These are phyloP conservation scores for Phragmites australis DNA, from an alignment of 176 grass and related monocot genomes.

Conservation along the genomic window DNA sequence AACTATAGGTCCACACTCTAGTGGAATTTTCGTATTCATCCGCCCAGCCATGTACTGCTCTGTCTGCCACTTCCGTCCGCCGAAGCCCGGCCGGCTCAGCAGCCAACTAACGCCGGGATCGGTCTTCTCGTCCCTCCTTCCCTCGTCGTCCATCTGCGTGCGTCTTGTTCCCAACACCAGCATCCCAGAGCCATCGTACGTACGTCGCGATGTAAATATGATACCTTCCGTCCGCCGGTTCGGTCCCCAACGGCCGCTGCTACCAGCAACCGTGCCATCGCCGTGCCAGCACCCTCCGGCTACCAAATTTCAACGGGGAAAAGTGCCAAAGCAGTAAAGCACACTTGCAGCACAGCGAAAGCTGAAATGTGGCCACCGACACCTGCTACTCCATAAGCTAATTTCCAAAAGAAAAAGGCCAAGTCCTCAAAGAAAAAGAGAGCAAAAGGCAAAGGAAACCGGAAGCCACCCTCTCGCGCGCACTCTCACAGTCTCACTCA, in stretches of 20 bases:
- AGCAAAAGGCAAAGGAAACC: background rate
- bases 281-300: background rate
- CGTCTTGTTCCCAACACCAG: background rate
- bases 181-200: background rate
- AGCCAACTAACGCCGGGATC: background rate
- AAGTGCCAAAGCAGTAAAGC: background rate
- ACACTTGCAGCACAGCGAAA: background rate
- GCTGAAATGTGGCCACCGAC: constrained; percentile 17
- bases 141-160: background rate
- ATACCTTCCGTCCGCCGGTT: constrained; percentile 28
- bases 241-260: constrained; percentile 15
- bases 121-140: background rate
- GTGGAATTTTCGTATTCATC: no score
- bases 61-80: background rate
- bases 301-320: background rate
- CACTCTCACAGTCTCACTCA: background rate
- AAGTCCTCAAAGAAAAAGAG: background rate
- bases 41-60: no score
- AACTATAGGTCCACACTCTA: no score
- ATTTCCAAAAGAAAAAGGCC: constrained; percentile 32
- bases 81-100: background rate
- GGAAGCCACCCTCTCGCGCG: background rate
- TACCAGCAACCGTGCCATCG: background rate
- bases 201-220: constrained; percentile 31
- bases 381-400: background rate